Evolutionary conservation across 2,329 filamentous ascomycete genomes (phyloP), one percentile per base, ranked within the genome.

Genomic region (Xenosphaeropsis pyriputrescens): DNA sequence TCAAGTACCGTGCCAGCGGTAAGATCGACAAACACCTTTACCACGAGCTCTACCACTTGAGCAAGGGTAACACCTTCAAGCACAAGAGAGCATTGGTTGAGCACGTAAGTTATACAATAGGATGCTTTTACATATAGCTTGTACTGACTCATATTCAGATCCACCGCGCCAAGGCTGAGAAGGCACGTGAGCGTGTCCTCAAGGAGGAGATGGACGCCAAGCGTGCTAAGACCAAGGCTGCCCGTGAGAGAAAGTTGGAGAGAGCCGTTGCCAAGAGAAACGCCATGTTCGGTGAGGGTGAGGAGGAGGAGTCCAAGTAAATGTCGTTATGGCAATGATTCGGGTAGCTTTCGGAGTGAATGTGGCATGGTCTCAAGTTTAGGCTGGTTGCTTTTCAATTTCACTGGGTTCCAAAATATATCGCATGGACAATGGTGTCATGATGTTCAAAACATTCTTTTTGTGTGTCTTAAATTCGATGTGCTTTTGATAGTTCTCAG

Each of bases 51-150:
- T 98, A 98, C 79, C 91, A 95, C 70, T 75, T 93, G 65, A 91
- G 84, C 81, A 98, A 98, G 88, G 93, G 91, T 93, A 98, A 98
- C 82, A 89, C 91, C 67, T 98, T 98, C 84, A 98, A 98, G 88
- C 91, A 98, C 85, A 98, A 96, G 88, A 83, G 91, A 71, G 91
- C 88, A 62, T 81, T 98, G 59, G 86, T 98, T 65, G 91, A 98
- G 79, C 91, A 98, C 75, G 91, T 98, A 93, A 62, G 91, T 85
- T 58, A 26, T 19, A 37, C 22, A 3, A 32, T 15, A 13, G 9
- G 6, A 3, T 32, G 6, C 5, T 32, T 39, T 29, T 16, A 1
- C 29, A 34, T 33, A 15, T 32, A 11, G 14, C 30, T 11, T 32
- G 5, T 32, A 15, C 31, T 38, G 11, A 18, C n/a, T 13, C 31